Evolutionary conservation across 441 rosid species (phyloP).

Genomic region (Macaranga tanarius): DNA sequence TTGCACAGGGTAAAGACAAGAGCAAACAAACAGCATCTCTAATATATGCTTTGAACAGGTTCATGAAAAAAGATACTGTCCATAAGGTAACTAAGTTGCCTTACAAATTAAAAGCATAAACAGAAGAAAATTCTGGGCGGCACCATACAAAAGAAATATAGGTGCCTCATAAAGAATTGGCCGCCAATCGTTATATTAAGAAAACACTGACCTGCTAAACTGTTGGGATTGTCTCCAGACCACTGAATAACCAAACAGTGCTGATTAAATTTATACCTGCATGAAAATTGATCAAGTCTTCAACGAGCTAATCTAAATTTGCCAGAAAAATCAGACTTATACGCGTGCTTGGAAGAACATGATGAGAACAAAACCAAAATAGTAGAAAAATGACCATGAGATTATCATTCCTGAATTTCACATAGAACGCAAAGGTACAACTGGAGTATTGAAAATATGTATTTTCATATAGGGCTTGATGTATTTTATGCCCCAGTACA

Average conservation of each 20-base stretch:
- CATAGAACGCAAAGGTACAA: background rate
- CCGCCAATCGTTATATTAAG: background rate
- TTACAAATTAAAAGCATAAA: background rate
- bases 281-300: conserved; percentile 14
- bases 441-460: background rate
- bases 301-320: conserved; percentile 8
- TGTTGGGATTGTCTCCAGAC: conserved; percentile 98
- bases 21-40: background rate
- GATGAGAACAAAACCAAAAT: background rate
- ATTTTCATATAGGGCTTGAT: too few relatives aligned
- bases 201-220: conserved; percentile 73
- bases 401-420: background rate
- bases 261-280: conserved; percentile 66
- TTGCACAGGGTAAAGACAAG: background rate
- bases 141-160: conserved; percentile 1
- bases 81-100: background rate
- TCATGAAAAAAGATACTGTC: background rate
- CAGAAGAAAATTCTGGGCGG: background rate
- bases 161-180: background rate
- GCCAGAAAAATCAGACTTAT: background rate
- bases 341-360: background rate
- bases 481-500: too few relatives aligned
- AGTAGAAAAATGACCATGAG: background rate
- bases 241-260: conserved; percentile 82
- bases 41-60: background rate